A percentile compares a stretch with the other conserved stretches of the same genome.
phyloP scores from a whole-genome alignment of 495 filamentous ascomycete species.

The Daldinia bambusicola region DNA sequence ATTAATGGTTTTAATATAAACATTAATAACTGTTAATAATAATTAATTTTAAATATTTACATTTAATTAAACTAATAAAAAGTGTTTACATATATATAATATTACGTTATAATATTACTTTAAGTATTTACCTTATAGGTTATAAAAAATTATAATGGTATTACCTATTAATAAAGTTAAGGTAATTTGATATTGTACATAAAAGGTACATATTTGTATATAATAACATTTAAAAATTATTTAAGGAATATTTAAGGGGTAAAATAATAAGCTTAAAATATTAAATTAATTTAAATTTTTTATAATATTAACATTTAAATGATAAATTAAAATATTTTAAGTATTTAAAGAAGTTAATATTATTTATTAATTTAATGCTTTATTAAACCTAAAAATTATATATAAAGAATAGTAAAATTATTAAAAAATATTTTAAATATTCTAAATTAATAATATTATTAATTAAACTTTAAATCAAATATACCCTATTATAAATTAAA shows the following conservation, averaged over 20 bases:
- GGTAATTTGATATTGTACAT: neutral
- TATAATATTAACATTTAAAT: too few species aligned
- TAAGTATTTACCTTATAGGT: neutral
- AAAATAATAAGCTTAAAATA: neutral
- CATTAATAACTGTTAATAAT: neutral
- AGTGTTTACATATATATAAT: neutral
- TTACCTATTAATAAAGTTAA: neutral
- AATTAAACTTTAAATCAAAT: neutral
- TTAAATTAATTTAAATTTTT: neutral
- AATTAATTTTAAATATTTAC: neutral
- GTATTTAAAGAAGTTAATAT: neutral
- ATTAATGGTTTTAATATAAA: neutral
- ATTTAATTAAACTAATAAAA: neutral
- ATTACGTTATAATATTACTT: neutral
- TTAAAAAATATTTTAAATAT: neutral
- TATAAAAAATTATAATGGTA: neutral
- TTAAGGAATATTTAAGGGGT: neutral
- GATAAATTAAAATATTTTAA: neutral
- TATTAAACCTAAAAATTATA: neutral
- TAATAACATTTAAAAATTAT: neutral
- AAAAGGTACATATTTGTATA: neutral
- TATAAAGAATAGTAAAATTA: neutral
- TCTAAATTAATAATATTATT: neutral
- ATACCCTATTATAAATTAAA: too few species aligned
- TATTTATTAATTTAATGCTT: neutral